Evolutionary conservation across 257 asterid species (phyloP).

Genomic region (Solanum pinnatisectum): DNA sequence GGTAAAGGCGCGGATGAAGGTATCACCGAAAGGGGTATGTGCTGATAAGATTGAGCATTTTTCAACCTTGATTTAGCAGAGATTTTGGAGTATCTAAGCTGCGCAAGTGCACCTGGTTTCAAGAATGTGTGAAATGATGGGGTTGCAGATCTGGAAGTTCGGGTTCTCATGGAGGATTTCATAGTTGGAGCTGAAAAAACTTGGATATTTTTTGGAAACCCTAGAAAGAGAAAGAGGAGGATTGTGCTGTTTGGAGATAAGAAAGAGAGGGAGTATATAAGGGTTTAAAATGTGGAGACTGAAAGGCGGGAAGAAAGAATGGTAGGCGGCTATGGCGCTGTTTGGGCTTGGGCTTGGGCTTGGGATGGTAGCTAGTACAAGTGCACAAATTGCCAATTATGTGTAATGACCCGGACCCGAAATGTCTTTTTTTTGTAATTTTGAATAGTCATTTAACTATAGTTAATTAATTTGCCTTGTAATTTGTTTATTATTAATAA

Average conservation of each 20-base stretch:
- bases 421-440: no score
- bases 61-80: constrained; percentile 49
- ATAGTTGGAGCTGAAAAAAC: not conserved
- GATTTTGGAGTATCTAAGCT: constrained; percentile 57
- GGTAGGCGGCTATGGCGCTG: constrained; percentile 15
- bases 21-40: constrained; percentile 14
- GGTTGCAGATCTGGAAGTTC: constrained; percentile 1
- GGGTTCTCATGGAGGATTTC: constrained; percentile 10
- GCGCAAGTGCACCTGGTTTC: constrained; percentile 82
- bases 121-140: constrained; percentile 41
- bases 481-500: no score
- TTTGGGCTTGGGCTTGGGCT: not conserved
- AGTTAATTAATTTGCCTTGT: no score
- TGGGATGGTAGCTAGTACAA: not conserved
- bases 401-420: no score
- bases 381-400: not conserved
- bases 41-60: constrained; percentile 26
- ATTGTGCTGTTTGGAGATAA: not conserved
- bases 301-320: constrained; percentile 52
- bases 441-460: no score
- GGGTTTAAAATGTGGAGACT: constrained; percentile 28
- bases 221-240: constrained; percentile 18
- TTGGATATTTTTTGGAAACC: constrained; percentile 8
- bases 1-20: constrained; percentile 3
- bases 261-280: not conserved